Evolutionary conservation across 2,329 filamentous ascomycete genomes (phyloP), one percentile per base, ranked within the genome.

Genomic region (Drechslera avenae): DNA sequence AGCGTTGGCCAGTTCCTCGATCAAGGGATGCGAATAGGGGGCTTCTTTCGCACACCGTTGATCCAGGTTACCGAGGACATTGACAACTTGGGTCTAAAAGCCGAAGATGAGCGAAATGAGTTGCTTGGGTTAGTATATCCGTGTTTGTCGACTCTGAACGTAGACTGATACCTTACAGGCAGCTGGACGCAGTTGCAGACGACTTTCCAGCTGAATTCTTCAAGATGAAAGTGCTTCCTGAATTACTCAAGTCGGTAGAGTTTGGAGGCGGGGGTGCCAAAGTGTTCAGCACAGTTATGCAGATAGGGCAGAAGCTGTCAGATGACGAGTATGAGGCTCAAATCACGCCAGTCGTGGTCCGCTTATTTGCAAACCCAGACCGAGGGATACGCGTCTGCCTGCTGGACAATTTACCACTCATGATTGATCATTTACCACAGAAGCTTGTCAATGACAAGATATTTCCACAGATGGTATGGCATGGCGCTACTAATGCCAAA

Each of bases 131-230:
- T 41, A 17, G 61, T 57, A 5, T 39, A 13, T 10, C 33, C 14
- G 5, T 5, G 12, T 14, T 13, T 9, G 12, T 3, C 17, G 3
- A n/a, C 3, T 4, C 2, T 12, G 4, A n/a, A 16, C 19, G 9
- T 39, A 19, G 48, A 28, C 61, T 68, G 19, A 68, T 34, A 14
- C 1, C 2, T 19, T 7, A 56, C 50, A 82, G 79, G 60, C 90
- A 96, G 66, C 83, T 99, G 5, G 91, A 96, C 60, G 82, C 89
- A 52, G 81, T 97, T 4, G 88, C 91, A 0, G 91, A 97, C 60
- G 92, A 99, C 72, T 97, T 97, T 55, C 94, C 94, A 0, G 93
- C 97, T 68, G 94, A 97, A 52, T 99, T 96, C 73, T 96, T 97
- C 80, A 96, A 95, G 71, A 89, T 96, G 82, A 99, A 97, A 68